Conservation (phyloP, 23 red algal species). For the Gracilaria caudata region DNA sequence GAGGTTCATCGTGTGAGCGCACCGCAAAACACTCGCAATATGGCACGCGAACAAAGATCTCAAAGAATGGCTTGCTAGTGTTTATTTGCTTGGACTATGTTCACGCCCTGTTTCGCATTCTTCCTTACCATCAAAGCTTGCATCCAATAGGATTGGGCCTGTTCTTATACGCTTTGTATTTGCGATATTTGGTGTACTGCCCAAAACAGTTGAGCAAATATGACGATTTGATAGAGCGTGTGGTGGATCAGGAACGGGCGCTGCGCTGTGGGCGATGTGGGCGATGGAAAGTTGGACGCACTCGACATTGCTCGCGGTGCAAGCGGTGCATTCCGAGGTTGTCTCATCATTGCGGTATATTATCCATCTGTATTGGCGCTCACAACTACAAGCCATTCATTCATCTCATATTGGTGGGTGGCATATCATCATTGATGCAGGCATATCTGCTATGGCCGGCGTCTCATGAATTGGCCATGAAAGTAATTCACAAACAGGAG, state of each 20-base stretch:
- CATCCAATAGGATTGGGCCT: neutral
- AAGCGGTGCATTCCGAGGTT: neutral
- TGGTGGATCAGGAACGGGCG: no score
- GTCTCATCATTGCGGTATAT: conserved; percentile 48
- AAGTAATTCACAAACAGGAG: neutral
- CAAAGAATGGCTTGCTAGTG: neutral
- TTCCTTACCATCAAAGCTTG: neutral
- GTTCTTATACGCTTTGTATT: conserved; percentile 1
- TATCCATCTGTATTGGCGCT: conserved; percentile 32
- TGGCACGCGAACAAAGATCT: neutral
- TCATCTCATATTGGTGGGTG: conserved; percentile 24
- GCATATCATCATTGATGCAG: neutral
- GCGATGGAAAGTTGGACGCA: neutral
- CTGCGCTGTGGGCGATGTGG: neutral
- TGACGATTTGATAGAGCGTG: neutral
- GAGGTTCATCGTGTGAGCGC: neutral
- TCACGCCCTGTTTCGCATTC: neutral
- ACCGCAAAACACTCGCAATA: neutral
- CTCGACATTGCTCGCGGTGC: conserved; percentile 32
- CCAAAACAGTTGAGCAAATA: neutral
- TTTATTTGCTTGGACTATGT: neutral
- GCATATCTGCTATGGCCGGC: neutral
- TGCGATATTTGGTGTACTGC: neutral
- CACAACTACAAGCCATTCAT: conserved; percentile 50
- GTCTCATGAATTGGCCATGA: neutral